A percentile compares a stretch with the other conserved stretches of the same genome.
Evolutionary conservation across 768 basidiomycete genomes (phyloP).

Genomic region (Mycena metata): DNA sequence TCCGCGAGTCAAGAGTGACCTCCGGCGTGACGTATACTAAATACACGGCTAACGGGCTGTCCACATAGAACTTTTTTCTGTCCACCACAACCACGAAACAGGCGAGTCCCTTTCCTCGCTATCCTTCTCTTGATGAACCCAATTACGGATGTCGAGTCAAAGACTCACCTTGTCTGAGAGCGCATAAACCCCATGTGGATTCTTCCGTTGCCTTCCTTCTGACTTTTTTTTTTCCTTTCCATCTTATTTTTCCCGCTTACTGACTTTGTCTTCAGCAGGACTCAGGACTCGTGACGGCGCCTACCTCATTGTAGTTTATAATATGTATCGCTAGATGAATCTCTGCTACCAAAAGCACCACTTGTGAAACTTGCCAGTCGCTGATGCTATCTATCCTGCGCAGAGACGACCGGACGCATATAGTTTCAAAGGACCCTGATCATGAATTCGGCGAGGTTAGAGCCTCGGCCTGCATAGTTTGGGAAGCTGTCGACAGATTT

Average conservation of each 20-base stretch:
- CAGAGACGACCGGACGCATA: too few relatives aligned
- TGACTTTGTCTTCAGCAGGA: constrained; percentile 11
- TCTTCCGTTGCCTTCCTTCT: constrained; percentile 77
- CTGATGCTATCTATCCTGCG: too few relatives aligned
- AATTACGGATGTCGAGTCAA: constrained; percentile 50
- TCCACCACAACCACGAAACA: constrained; percentile 16
- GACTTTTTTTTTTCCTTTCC: constrained; percentile 44
- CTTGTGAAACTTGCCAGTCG: too few relatives aligned
- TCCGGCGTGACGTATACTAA: too few relatives aligned
- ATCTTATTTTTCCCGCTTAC: constrained; percentile 42
- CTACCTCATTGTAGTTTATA: not conserved
- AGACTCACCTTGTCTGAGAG: constrained; percentile 50
- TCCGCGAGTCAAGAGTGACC: too few relatives aligned
- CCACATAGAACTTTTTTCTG: not conserved
- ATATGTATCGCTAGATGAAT: too few relatives aligned
- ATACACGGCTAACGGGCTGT: too few relatives aligned
- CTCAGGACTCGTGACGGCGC: not conserved
- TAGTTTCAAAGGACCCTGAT: too few relatives aligned
- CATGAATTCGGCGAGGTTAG: too few relatives aligned
- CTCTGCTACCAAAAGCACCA: too few relatives aligned
- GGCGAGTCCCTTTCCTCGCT: constrained; percentile 27
- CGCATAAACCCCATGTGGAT: constrained; percentile 65
- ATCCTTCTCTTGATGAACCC: constrained; percentile 42
- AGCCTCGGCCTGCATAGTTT: too few relatives aligned
- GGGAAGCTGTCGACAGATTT: too few relatives aligned